Conservation (phyloP, 1,284 basidiomycete species). For the Kwoniella shivajii region DNA sequence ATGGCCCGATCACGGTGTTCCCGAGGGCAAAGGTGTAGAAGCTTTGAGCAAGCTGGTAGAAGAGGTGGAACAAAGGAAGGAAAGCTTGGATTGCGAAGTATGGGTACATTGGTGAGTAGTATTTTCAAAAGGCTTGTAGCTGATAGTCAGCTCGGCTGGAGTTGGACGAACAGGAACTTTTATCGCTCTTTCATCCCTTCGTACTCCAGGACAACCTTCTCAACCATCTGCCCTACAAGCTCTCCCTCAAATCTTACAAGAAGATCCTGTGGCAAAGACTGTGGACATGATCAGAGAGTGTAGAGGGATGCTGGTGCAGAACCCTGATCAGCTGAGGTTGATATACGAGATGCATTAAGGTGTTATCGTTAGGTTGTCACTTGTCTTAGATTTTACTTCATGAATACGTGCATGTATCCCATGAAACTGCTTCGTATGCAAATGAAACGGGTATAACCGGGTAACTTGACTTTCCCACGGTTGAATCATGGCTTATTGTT, state of each 20-base stretch:
- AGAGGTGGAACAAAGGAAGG: conserved; percentile 25
- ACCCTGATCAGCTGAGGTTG: conserved; percentile 36
- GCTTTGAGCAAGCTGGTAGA: conserved; percentile 30
- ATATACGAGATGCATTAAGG: conserved; percentile 30
- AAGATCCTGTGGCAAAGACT: conserved; percentile 33
- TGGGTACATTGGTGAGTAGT: conserved; percentile 53
- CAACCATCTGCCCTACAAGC: conserved; percentile 28
- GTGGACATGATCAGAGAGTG: conserved; percentile 45
- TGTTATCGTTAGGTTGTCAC: too few relatives aligned
- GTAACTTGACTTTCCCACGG: conserved; percentile 13
- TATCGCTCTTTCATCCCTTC: conserved; percentile 43
- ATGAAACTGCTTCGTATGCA: too few relatives aligned
- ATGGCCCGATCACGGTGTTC: conserved; percentile 52
- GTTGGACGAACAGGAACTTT: conserved; percentile 50
- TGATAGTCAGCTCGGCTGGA: conserved; percentile 39
- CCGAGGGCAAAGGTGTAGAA: conserved; percentile 30
- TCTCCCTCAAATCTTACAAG: conserved; percentile 15
- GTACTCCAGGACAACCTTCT: conserved; percentile 8
- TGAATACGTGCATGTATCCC: too few relatives aligned
- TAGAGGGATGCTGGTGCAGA: conserved; percentile 43
- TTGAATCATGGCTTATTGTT: too few relatives aligned
- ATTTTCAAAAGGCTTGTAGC: not conserved
- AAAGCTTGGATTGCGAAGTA: conserved; percentile 38
- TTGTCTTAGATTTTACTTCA: too few relatives aligned
- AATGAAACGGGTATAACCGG: not conserved